Conservation (phyloP, 2,329 filamentous ascomycete species). For the Aureobasidium leucospermi region DNA sequence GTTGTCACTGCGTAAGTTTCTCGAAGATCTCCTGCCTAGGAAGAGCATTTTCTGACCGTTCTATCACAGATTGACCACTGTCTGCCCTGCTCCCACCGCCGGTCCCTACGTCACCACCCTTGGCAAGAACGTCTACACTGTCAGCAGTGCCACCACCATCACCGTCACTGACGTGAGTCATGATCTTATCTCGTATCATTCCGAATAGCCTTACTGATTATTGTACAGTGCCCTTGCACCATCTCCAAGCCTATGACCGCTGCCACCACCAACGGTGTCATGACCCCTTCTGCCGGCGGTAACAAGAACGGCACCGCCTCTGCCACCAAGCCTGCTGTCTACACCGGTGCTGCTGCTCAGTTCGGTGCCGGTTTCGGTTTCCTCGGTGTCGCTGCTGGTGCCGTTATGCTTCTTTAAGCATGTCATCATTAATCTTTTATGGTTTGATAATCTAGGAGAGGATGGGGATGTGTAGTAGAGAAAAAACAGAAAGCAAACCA, state of each 20-base stretch:
- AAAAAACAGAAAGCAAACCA: too few relatives aligned
- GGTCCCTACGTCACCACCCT: slow-evolving; percentile 42
- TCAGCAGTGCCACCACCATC: slow-evolving; percentile 41
- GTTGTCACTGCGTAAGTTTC: slow-evolving; percentile 43
- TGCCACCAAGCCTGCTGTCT: not conserved
- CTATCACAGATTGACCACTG: slow-evolving; percentile 55
- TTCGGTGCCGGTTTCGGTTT: not conserved
- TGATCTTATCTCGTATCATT: too few relatives aligned
- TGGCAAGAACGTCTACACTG: slow-evolving; percentile 59
- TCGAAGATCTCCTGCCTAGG: too few relatives aligned
- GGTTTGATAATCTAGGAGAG: not conserved
- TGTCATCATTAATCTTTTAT: not conserved
- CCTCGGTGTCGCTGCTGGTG: slow-evolving; percentile 3
- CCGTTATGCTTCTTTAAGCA: slow-evolving; percentile 7
- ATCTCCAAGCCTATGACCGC: slow-evolving; percentile 14
- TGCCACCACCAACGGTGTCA: not conserved
- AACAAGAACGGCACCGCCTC: slow-evolving; percentile 7
- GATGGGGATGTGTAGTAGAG: too few relatives aligned
- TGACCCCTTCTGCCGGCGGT: not conserved
- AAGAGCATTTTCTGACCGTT: slow-evolving; percentile 36
- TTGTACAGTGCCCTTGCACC: slow-evolving; percentile 17
- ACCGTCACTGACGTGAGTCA: slow-evolving; percentile 16
- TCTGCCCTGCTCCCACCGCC: slow-evolving; percentile 61
- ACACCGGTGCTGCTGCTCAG: slow-evolving; percentile 1
- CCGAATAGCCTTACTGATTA: too few relatives aligned